phyloP scores from a whole-genome alignment of 1,139 yeast genomes.

The Barnettozyma hawaiiensis region DNA sequence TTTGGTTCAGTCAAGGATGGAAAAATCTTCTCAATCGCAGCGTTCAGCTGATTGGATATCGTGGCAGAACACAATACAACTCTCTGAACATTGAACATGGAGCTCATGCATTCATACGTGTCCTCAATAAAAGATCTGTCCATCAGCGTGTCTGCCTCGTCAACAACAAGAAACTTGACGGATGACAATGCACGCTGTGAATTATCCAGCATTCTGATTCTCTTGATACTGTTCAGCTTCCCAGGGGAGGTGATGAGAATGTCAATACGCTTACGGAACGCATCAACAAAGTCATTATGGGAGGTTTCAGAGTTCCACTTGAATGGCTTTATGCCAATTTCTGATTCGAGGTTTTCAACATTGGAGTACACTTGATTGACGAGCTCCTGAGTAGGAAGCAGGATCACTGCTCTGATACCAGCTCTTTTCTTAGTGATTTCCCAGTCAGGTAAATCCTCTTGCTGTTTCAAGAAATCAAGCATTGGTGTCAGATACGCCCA shows the following conservation, averaged over 20 bases:
- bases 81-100: conserved; percentile 52
- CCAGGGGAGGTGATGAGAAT: conserved; percentile 82
- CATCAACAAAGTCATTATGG: conserved; percentile 44
- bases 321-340: conserved; percentile 40
- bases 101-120: conserved; percentile 52
- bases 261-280: conserved; percentile 55
- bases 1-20: conserved; percentile 55
- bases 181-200: conserved; percentile 44
- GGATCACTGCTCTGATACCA: conserved; percentile 58
- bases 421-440: conserved; percentile 33
- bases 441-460: conserved; percentile 41
- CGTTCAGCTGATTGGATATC: conserved; percentile 72
- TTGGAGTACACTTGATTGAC: conserved; percentile 71
- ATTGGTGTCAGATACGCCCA: conserved; percentile 83
- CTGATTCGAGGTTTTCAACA: conserved; percentile 37
- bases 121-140: conserved; percentile 75
- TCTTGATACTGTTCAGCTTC: conserved; percentile 45
- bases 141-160: conserved; percentile 92
- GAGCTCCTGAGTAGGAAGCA: conserved; percentile 86
- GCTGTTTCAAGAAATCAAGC: conserved; percentile 60
- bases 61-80: conserved; percentile 86
- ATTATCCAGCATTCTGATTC: conserved; percentile 39
- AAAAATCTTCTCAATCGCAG: conserved; percentile 52
- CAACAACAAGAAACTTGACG: conserved; percentile 66
- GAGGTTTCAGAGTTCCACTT: conserved; percentile 55